Evolutionary conservation across 2,329 filamentous ascomycete genomes (phyloP).

Genomic region (Aspergillus ochraceus): DNA sequence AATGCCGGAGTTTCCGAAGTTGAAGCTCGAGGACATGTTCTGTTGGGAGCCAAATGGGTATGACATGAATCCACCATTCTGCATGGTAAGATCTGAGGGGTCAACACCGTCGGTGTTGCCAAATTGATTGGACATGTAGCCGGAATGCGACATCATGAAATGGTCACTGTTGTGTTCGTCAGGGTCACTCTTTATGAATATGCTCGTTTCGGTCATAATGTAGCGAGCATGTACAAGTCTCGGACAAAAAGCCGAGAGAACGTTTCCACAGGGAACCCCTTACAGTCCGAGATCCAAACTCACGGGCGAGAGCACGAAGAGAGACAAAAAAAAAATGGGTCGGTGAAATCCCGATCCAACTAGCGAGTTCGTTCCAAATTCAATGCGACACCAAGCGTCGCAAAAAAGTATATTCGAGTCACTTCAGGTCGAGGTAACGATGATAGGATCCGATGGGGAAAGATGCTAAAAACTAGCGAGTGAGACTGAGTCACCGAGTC

Average conservation of each 20-base stretch:
- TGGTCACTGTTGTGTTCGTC: conserved; percentile 61
- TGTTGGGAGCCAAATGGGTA: conserved; percentile 63
- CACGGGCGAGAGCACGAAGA: neutral
- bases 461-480: neutral
- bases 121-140: conserved; percentile 57
- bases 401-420: neutral
- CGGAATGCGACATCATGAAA: conserved; percentile 51
- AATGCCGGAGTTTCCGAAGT: conserved; percentile 74
- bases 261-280: conserved; percentile 17
- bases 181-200: conserved; percentile 68
- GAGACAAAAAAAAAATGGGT: neutral
- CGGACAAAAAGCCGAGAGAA: conserved; percentile 8
- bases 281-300: conserved; percentile 18
- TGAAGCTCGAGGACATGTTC: conserved; percentile 70
- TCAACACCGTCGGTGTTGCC: conserved; percentile 65
- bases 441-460: neutral
- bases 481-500: neutral
- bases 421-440: neutral
- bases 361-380: neutral
- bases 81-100: conserved; percentile 80
- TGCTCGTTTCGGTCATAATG: conserved; percentile 56
- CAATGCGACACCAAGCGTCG: neutral
- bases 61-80: conserved; percentile 51
- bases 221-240: conserved; percentile 16
- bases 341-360: neutral